phyloP scores from a whole-genome alignment of 306 rosid species.

The Macrotyloma uniflorum region DNA sequence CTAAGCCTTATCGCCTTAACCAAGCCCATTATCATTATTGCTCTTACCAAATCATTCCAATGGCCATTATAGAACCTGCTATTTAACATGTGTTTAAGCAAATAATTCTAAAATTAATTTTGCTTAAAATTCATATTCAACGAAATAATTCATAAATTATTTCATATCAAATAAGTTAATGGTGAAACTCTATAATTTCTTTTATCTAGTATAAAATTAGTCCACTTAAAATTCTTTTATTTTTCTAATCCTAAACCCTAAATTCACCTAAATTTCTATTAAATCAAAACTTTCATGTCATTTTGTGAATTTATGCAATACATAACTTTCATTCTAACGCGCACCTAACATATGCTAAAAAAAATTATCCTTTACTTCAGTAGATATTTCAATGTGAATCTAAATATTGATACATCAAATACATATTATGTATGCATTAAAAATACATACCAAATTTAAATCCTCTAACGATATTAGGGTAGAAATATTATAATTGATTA shows the following conservation, averaged over 20 bases:
- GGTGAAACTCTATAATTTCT: not conserved
- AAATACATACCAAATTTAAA: not conserved
- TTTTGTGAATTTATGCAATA: too few relatives aligned
- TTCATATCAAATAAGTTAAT: not conserved
- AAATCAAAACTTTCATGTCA: not conserved
- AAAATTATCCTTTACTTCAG: too few relatives aligned
- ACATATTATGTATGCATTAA: not conserved
- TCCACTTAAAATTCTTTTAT: not conserved
- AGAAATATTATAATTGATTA: not conserved
- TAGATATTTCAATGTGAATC: not conserved
- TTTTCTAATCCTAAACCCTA: too few relatives aligned
- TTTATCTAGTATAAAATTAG: not conserved
- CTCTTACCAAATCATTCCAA: constrained; percentile 11
- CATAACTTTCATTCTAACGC: too few relatives aligned
- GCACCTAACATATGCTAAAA: too few relatives aligned
- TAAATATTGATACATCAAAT: not conserved
- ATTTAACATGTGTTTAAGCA: not conserved
- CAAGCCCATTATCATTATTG: constrained; percentile 27
- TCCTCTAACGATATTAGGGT: not conserved
- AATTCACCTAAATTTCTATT: not conserved
- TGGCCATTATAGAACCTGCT: constrained; percentile 1
- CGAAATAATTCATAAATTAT: not conserved
- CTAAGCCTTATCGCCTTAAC: constrained; percentile 29
- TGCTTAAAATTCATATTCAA: not conserved
- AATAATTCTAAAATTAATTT: not conserved